A percentile compares a stretch with the other conserved stretches of the same genome.
These are phyloP conservation scores for Penicillium pancosmium DNA, from an alignment of 495 filamentous ascomycete genomes.

Conservation along the genomic window DNA sequence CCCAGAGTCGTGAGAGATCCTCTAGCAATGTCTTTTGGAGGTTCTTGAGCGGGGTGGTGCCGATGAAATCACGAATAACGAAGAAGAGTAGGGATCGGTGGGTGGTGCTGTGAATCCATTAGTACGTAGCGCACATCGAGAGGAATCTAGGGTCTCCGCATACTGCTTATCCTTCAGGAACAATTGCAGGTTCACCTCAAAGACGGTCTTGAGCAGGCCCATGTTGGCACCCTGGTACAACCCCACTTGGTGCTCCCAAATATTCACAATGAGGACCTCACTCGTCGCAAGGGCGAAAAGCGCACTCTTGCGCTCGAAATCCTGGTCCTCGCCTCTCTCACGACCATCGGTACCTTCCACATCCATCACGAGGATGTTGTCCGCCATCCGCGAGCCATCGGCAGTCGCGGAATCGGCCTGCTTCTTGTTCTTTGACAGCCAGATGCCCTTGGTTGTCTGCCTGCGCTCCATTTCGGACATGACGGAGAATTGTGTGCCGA, in stretches of 20 bases:
- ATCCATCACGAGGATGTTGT: constrained; percentile 99
- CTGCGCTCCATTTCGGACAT: constrained; percentile 90
- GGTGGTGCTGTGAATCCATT: constrained; percentile 61
- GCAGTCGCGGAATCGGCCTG: constrained; percentile 32
- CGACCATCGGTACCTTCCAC: constrained; percentile 97
- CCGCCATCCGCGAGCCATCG: constrained; percentile 68
- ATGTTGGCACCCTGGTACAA: constrained; percentile 99
- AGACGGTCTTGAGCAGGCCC: constrained; percentile 96
- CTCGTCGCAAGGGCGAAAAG: constrained; percentile 96
- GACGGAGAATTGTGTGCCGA: constrained; percentile 93
- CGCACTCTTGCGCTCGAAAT: constrained; percentile 97
- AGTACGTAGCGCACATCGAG: constrained; percentile 20
- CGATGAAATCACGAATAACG: constrained; percentile 95
- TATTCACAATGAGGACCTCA: constrained; percentile 97
- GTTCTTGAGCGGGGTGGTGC: constrained; percentile 84
- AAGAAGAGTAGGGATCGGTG: constrained; percentile 95
- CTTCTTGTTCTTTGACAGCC: constrained; percentile 95
- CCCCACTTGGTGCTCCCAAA: constrained; percentile 99
- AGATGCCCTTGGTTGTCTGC: constrained; percentile 98
- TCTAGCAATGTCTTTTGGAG: constrained; percentile 87
- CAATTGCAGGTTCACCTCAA: constrained; percentile 95
- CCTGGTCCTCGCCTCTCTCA: constrained; percentile 96
- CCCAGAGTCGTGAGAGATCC: constrained; percentile 90
- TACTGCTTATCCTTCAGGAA: constrained; percentile 94
- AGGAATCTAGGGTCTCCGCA: constrained; percentile 28